phyloP scores from a whole-genome alignment of 169 alveolate genomes.

The Cryptosporidium felis region DNA sequence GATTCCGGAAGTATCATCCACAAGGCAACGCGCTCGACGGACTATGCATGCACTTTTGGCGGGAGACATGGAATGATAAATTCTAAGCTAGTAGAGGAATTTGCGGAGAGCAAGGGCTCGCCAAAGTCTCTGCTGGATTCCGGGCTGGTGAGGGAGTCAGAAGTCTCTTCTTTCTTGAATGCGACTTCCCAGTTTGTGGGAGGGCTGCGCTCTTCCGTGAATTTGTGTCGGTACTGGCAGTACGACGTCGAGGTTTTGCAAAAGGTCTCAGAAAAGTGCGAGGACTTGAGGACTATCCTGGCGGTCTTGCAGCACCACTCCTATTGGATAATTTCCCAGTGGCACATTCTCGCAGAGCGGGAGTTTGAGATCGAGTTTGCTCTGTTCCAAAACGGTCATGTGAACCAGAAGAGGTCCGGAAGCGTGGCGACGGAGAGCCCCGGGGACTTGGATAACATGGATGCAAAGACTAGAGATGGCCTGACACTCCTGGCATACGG shows the following conservation, averaged over 20 bases:
- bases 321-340: constrained; percentile 54
- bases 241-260: constrained; percentile 38
- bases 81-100: background rate
- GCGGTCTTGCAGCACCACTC: constrained; percentile 65
- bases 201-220: background rate
- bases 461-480: background rate
- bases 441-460: background rate
- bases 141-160: too few relatives aligned
- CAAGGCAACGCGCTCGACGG: too few relatives aligned
- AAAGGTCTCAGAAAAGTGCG: constrained; percentile 15
- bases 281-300: constrained; percentile 35
- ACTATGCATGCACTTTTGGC: background rate
- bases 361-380: constrained; percentile 68
- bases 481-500: constrained; percentile 44
- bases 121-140: background rate
- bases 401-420: background rate
- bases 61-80: background rate
- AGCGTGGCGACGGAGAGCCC: background rate
- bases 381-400: constrained; percentile 20
- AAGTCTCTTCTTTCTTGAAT: background rate
- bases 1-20: constrained; percentile 28
- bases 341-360: constrained; percentile 66
- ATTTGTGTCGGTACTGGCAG: constrained; percentile 52
- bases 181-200: background rate
- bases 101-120: background rate